Base-by-base conservation (phyloP, 495 filamentous ascomycete species). In the Lichina pygmaea region DNA sequence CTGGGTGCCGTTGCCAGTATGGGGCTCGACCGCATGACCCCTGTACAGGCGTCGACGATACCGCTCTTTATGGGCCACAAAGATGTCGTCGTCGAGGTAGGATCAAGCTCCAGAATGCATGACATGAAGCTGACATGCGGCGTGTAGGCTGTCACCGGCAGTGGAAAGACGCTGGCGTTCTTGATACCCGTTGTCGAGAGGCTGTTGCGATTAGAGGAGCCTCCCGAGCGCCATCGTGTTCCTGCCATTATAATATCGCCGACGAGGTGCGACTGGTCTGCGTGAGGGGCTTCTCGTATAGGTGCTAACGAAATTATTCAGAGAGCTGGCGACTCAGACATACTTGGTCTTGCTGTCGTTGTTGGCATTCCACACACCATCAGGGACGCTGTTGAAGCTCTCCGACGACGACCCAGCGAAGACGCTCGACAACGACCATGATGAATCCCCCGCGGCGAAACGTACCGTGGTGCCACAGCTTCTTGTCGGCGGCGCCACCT, bases 11-110 rank as follows among this genome's bases (percentile, higher is more conserved):
- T 93, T 49, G 64, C 71, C 30, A 72, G 73, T 44, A 83, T 86
- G 77, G 81, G 84, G 41, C 93, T 93, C 58, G 66, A 65, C 41
- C 73, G 75, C 52, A 91, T 86, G 63, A 97, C 89, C 3, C 89
- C 89, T 0, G 89, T 94, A 12, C 89, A 97, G 58, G 81, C 85
- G 17, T 86, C 80, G n/a, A 77, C 78, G 12, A 82, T 95, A 50
- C 86, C 86, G 9, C 68, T 93, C 12, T 92, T 94, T 58, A 74
- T 82, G 61, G 77, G 75, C 7, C 82, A 95, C 58, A 94, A 94
- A 53, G 89, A 95, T 61, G 86, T 95, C 0, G 86, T 95, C 3
- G 86, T 94, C 31, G 86, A 93, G 58, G 68, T 70, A 51, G 6
- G 54, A 41, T 40, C 32, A 45, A 42, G 39, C 6, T 45, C 12